phyloP scores from a whole-genome alignment of 306 rosid genomes.

The Cucurbita pepo region DNA sequence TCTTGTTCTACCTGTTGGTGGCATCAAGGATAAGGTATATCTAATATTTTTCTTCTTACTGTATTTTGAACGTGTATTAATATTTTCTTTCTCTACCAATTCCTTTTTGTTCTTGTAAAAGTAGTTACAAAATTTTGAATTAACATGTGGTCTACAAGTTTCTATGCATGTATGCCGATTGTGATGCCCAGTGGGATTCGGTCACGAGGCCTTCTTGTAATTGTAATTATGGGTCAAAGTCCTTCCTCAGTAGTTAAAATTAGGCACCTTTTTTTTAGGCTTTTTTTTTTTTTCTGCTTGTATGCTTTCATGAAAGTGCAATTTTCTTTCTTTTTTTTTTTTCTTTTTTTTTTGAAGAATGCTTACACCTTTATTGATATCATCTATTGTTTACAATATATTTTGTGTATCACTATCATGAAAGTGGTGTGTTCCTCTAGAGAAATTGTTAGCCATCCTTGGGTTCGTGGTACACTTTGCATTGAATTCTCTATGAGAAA shows the following conservation, averaged over 20 bases:
- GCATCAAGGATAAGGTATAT: slow-evolving; percentile 90
- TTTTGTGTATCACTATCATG: neutral
- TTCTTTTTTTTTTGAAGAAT: neutral
- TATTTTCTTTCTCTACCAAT: neutral
- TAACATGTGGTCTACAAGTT: neutral
- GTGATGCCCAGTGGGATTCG: neutral
- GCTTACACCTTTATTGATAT: neutral
- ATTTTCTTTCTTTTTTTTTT: too few species aligned
- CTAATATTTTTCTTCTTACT: neutral
- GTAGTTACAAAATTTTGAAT: neutral
- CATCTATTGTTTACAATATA: neutral
- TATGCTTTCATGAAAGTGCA: neutral
- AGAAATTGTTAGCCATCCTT: neutral
- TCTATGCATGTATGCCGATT: neutral
- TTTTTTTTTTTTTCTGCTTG: too few species aligned
- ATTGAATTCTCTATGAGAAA: neutral
- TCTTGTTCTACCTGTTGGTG: slow-evolving; percentile 92
- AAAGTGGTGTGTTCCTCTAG: neutral
- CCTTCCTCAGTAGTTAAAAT: neutral
- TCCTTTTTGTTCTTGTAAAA: neutral
- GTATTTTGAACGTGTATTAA: neutral
- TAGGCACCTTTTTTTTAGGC: neutral
- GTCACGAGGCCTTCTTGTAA: neutral
- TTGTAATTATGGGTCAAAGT: neutral
- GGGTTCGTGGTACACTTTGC: neutral